Conservation (phyloP, 192 early-diverging fungal genomes). For the Gorgonomyces haynaldii region DNA sequence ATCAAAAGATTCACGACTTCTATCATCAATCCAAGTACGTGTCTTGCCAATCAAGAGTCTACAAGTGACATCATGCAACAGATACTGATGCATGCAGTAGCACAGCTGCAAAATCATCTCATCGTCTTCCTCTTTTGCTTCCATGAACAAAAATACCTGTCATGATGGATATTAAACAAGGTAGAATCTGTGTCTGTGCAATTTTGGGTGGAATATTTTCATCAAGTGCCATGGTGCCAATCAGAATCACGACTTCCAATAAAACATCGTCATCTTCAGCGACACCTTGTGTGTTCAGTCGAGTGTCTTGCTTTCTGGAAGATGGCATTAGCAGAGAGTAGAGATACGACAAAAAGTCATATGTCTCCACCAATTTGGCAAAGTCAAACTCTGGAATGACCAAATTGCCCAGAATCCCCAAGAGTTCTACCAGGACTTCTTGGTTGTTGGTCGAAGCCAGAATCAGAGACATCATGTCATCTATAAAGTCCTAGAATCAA, state of each 20-base stretch:
- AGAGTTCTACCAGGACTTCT: conserved; percentile 34
- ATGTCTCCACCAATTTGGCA: conserved; percentile 36
- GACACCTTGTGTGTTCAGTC: background rate
- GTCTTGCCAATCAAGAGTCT: conserved; percentile 27
- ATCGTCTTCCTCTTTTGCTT: conserved; percentile 51
- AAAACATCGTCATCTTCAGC: conserved; percentile 34
- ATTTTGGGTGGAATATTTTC: conserved; percentile 37
- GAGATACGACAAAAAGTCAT: conserved; percentile 29
- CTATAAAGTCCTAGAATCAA: conserved; percentile 34
- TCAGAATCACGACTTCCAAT: conserved; percentile 29
- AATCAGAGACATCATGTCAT: conserved; percentile 36
- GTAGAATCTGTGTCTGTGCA: conserved; percentile 22
- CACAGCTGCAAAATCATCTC: conserved; percentile 51
- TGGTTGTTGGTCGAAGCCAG: conserved; percentile 22
- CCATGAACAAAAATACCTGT: conserved; percentile 17
- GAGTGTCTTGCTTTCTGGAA: background rate
- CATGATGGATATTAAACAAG: conserved; percentile 38
- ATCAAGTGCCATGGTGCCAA: conserved; percentile 43
- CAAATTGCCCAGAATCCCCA: conserved; percentile 34
- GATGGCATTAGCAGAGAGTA: background rate
- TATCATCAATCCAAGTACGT: conserved; percentile 21
- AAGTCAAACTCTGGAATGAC: conserved; percentile 42
- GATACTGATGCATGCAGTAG: conserved; percentile 41
- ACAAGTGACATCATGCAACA: conserved; percentile 30
- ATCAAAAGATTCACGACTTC: conserved; percentile 44